Conservation (phyloP, 805 yeast species). For the Ogataea kodamae region DNA sequence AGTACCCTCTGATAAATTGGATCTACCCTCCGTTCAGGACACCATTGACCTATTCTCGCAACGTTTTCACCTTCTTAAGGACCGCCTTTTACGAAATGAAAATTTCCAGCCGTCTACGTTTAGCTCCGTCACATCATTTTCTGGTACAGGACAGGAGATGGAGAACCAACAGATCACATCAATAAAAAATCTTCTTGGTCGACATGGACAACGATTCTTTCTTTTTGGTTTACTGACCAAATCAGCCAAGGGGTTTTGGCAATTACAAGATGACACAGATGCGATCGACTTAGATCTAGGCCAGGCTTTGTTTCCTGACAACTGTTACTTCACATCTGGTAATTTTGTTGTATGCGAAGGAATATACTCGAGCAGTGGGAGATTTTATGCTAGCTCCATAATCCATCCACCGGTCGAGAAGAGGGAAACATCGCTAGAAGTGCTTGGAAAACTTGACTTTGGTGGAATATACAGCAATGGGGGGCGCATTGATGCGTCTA, state of each 20-base stretch:
- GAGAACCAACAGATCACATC: conserved; percentile 48
- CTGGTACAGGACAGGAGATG: conserved; percentile 22
- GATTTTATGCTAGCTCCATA: conserved; percentile 70
- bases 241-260: conserved; percentile 64
- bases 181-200: conserved; percentile 81
- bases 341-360: conserved; percentile 83
- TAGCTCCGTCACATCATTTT: conserved; percentile 42
- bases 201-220: conserved; percentile 72
- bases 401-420: conserved; percentile 89
- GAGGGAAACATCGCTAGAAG: conserved; percentile 61
- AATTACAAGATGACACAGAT: conserved; percentile 79
- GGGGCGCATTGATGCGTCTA: conserved; percentile 57
- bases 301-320: conserved; percentile 59
- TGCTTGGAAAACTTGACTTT: conserved; percentile 78
- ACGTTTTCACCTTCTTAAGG: conserved; percentile 62
- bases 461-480: conserved; percentile 23
- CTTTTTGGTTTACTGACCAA: conserved; percentile 72
- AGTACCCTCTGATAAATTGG: conserved; percentile 6
- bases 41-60: conserved; percentile 43
- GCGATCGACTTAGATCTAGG: conserved; percentile 61
- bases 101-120: conserved; percentile 55
- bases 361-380: conserved; percentile 65
- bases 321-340: conserved; percentile 69
- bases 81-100: conserved; percentile 73
- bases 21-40: conserved; percentile 24